A percentile compares a stretch with the other conserved stretches of the same genome.
Conservation (phyloP, 495 filamentous ascomycete species). For the Trichocladium uniseriatum region DNA sequence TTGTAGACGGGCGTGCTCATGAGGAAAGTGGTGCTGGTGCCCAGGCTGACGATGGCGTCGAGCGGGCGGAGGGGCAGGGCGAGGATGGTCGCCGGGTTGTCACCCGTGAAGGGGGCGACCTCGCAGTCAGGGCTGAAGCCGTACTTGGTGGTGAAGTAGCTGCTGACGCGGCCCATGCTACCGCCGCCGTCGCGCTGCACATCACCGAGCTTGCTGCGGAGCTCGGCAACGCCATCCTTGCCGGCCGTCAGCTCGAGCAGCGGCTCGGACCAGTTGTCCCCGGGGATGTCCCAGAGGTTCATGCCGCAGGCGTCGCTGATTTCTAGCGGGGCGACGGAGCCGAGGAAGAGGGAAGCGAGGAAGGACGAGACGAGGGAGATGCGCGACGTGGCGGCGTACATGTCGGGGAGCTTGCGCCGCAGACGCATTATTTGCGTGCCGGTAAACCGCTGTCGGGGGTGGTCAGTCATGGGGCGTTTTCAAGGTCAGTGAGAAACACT, state of each 20-base stretch:
- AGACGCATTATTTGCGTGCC: slow-evolving; percentile 92
- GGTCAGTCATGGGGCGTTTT: slow-evolving; percentile 21
- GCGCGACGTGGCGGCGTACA: slow-evolving; percentile 69
- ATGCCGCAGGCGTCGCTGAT: slow-evolving; percentile 94
- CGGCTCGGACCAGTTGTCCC: slow-evolving; percentile 59
- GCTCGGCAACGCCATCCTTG: slow-evolving; percentile 51
- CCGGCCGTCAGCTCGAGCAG: slow-evolving; percentile 73
- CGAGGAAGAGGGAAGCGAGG: slow-evolving; percentile 84
- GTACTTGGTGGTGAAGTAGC: slow-evolving; percentile 69
- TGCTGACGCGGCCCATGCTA: slow-evolving; percentile 60
- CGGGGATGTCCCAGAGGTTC: slow-evolving; percentile 89
- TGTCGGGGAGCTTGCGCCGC: slow-evolving; percentile 63
- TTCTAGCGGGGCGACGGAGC: slow-evolving; percentile 77
- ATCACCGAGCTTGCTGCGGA: slow-evolving; percentile 70
- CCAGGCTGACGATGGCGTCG: slow-evolving; percentile 89
- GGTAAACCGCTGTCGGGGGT: slow-evolving; percentile 69
- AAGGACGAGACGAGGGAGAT: slow-evolving; percentile 95
- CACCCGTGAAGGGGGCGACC: slow-evolving; percentile 81
- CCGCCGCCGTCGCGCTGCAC: slow-evolving; percentile 73
- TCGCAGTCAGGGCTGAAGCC: slow-evolving; percentile 66
- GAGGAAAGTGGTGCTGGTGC: slow-evolving; percentile 91
- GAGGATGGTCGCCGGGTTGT: slow-evolving; percentile 93
- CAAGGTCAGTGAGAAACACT: background rate
- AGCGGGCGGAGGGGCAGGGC: slow-evolving; percentile 74
- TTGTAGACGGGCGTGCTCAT: slow-evolving; percentile 89